Conservation (phyloP, 1,284 basidiomycete genomes). For the Coniferiporia weirii region DNA sequence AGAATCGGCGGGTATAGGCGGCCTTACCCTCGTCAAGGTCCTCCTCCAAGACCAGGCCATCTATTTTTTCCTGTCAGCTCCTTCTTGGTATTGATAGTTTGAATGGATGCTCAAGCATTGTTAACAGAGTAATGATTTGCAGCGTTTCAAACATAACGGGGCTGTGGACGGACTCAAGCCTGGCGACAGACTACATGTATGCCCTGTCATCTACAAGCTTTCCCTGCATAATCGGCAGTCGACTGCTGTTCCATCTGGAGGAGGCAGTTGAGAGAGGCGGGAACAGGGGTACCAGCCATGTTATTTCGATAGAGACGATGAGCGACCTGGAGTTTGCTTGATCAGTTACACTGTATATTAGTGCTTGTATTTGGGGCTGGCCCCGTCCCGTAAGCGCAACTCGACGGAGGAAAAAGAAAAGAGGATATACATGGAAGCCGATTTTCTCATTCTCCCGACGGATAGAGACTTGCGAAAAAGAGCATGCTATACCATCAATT, state of each 20-base stretch:
- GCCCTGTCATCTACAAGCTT: constrained; percentile 4
- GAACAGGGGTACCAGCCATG: background rate
- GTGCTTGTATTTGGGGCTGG: too few species aligned
- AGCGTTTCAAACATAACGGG: constrained; percentile 4
- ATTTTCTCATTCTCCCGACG: too few species aligned
- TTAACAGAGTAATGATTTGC: constrained; percentile 10
- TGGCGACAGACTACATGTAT: constrained; percentile 2
- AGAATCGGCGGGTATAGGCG: background rate
- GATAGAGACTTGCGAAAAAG: too few species aligned
- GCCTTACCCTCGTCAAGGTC: background rate
- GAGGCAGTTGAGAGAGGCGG: background rate
- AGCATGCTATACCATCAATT: too few species aligned
- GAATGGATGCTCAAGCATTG: background rate
- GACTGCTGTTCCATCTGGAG: constrained; percentile 9
- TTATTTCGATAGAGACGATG: background rate
- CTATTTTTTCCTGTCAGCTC: constrained; percentile 12
- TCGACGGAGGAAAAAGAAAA: too few species aligned
- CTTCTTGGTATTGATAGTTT: background rate
- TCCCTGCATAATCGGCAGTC: constrained; percentile 10
- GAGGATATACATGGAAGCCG: too few species aligned
- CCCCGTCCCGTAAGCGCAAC: too few species aligned
- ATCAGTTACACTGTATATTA: too few species aligned
- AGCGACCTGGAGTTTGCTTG: background rate
- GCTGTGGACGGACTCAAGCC: constrained; percentile 3
- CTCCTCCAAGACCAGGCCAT: constrained; percentile 9